Evolutionary conservation across 164 flowering plant genomes (phyloP), one percentile per base, ranked within the genome.

Genomic region (Piper longum): DNA sequence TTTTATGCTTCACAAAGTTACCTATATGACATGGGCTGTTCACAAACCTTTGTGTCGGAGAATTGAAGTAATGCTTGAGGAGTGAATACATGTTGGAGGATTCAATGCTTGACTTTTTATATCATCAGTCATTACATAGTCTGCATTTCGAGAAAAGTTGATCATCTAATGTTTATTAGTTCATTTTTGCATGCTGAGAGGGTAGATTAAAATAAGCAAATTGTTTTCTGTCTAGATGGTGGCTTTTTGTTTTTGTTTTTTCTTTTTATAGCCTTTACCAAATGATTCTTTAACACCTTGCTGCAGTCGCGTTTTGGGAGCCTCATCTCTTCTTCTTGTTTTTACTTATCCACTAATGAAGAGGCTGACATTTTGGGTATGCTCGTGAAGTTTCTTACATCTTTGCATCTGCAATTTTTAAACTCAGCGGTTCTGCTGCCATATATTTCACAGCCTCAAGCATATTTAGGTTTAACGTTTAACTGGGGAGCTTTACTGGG

Each of bases 401-500:
- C 16, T 17, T 18, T 54, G 9, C 43, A 2, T 19, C 36, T 9
- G 5, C 13, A 7, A 18, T 26, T 7, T 4, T 66, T 36, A 26
- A 58, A 19, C 16, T 61, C 40, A 60, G 54, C 57, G 54, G 26
- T 17, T 56, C 12, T 54, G 4, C 11, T 62, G 48, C 7, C 43
- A 39, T n/a, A 9, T 43, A 18, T 16, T 43, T 42, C 75, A 77
- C 86, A 95, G 97, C 97, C 97, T 71, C 99, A 95, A 76, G 99
- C 99, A 59, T 95, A 64, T 80, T 79, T 91, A 55, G 99, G 99
- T 65, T 80, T 95, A 69, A 88, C 99, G 19, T 88, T 93, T 68
- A 93, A 90, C 66, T 90, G 97, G 96, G 99, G 97, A 79, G 96
- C 96, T 66, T 82, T 95, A 69, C 73, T 91, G 66, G 99, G 99